Evolutionary conservation across 768 basidiomycete genomes (phyloP).

Genomic region (Suillus brevipes): DNA sequence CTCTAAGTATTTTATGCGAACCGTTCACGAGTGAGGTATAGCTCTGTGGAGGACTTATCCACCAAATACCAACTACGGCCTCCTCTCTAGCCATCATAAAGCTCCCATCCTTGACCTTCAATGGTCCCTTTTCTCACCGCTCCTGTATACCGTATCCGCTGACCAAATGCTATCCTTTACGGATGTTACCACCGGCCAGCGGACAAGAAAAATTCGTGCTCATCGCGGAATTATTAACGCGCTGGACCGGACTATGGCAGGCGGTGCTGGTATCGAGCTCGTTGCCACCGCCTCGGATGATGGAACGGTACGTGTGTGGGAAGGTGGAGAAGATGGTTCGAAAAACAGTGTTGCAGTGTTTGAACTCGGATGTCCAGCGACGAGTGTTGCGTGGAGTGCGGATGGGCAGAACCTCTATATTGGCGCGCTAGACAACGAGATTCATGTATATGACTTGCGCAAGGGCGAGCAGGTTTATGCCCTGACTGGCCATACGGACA

Average conservation of each 20-base stretch:
- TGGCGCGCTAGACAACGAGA: constrained; percentile 94
- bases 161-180: constrained; percentile 80
- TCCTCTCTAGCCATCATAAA: constrained; percentile 81
- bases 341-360: constrained; percentile 80
- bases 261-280: constrained; percentile 82
- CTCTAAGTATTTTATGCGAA: constrained; percentile 9
- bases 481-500: constrained; percentile 86
- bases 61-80: constrained; percentile 91
- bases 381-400: constrained; percentile 87
- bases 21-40: constrained; percentile 27
- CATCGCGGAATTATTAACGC: constrained; percentile 91
- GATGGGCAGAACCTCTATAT: constrained; percentile 89
- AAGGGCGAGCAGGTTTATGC: constrained; percentile 80
- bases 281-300: constrained; percentile 90
- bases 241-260: constrained; percentile 82
- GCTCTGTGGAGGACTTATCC: constrained; percentile 91
- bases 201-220: constrained; percentile 78
- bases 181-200: constrained; percentile 82
- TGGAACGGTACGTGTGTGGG: constrained; percentile 90
- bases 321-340: constrained; percentile 71
- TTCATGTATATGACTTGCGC: constrained; percentile 91
- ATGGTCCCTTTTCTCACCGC: constrained; percentile 76
- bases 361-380: constrained; percentile 87
- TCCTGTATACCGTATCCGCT: constrained; percentile 83
- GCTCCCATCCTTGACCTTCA: constrained; percentile 91